Conservation (phyloP, 2,329 filamentous ascomycete species). For the Orbilia blumenaviensis region DNA sequence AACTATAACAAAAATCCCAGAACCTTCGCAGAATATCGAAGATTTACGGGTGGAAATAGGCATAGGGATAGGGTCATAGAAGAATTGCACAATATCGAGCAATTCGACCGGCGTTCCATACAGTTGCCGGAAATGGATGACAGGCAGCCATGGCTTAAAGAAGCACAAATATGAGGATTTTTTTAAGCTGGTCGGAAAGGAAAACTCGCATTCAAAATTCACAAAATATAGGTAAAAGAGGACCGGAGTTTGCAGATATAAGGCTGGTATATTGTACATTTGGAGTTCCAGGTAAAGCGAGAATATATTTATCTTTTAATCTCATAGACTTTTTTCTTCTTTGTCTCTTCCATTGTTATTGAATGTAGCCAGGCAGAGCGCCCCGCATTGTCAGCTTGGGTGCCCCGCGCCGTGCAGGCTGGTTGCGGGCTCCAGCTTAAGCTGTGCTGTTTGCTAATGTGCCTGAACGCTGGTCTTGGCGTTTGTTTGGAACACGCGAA, state of each 20-base stretch:
- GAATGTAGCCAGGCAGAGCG: not conserved
- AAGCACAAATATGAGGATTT: no score
- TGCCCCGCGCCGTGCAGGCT: not conserved
- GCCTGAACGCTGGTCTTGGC: slow-evolving; percentile 29
- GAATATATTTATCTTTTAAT: slow-evolving; percentile 7
- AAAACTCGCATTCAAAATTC: not conserved
- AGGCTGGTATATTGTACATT: slow-evolving; percentile 11
- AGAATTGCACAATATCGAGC: slow-evolving; percentile 44
- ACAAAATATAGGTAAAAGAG: slow-evolving; percentile 8
- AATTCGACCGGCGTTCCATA: slow-evolving; percentile 31
- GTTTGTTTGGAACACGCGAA: slow-evolving; percentile 50
- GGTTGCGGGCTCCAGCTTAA: no score
- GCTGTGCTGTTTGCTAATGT: not conserved
- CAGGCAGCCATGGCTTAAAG: slow-evolving; percentile 33
- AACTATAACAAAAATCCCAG: not conserved
- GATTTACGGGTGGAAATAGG: slow-evolving; percentile 39
- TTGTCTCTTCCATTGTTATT: not conserved
- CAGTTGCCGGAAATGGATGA: slow-evolving; percentile 25
- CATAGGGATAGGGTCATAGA: slow-evolving; percentile 44
- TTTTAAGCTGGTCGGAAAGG: no score
- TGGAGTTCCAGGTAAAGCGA: slow-evolving; percentile 22
- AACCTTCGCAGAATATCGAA: slow-evolving; percentile 49
- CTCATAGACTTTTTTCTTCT: not conserved
- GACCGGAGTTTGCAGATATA: slow-evolving; percentile 33
- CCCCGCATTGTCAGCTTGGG: not conserved